phyloP scores from a whole-genome alignment of 148 eudicot species.

The Camellia sinensis region DNA sequence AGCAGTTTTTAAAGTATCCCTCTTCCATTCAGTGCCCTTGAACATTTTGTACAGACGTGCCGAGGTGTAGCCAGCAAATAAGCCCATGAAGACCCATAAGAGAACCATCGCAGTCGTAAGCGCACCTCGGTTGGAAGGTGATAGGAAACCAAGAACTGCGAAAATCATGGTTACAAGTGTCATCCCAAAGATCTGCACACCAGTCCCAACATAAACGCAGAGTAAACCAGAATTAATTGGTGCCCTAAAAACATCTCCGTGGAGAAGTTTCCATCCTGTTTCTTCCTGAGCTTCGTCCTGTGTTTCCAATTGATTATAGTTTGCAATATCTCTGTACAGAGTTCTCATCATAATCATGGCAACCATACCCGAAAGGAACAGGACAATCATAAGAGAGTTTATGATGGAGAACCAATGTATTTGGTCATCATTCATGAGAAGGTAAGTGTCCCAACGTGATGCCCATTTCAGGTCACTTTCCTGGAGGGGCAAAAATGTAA shows the following conservation, averaged over 20 bases:
- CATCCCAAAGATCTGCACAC: constrained; percentile 43
- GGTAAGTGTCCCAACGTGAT: constrained; percentile 54
- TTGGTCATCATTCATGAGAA: constrained; percentile 47
- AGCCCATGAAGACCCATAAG: constrained; percentile 49
- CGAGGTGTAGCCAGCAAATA: constrained; percentile 41
- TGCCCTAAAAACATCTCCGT: constrained; percentile 47
- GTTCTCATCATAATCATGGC: constrained; percentile 55
- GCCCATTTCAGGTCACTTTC: constrained; percentile 55
- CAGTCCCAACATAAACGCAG: constrained; percentile 46
- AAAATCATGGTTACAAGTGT: constrained; percentile 43
- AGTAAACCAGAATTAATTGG: constrained; percentile 35
- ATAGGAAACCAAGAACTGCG: constrained; percentile 41
- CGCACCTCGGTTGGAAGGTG: constrained; percentile 47
- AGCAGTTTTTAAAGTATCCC: constrained; percentile 31
- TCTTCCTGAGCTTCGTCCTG: constrained; percentile 50
- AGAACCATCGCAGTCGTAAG: constrained; percentile 52
- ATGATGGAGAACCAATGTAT: constrained; percentile 53
- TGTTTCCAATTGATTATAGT: constrained; percentile 44
- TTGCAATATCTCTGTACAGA: constrained; percentile 45
- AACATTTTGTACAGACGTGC: constrained; percentile 35
- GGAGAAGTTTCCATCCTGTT: constrained; percentile 52
- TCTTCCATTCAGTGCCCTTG: constrained; percentile 38
- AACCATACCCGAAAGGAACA: constrained; percentile 48
- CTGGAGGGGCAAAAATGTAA: constrained; percentile 21
- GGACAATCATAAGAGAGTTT: constrained; percentile 47